Conservation (phyloP, 2,329 filamentous ascomycete genomes). For the Polychaeton citri region DNA sequence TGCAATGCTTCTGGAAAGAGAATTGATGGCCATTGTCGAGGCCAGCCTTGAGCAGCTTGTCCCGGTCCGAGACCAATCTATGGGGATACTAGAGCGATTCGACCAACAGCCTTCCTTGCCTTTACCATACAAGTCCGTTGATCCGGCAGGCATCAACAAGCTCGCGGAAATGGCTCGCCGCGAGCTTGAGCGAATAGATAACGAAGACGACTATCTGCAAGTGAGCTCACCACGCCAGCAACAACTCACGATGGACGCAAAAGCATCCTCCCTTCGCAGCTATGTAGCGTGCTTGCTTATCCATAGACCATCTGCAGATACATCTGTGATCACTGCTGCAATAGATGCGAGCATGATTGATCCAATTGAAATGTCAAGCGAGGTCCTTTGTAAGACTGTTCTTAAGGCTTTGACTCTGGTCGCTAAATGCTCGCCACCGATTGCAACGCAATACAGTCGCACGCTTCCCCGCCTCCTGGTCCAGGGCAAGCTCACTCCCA, state of each 20-base stretch:
- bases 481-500: slow-evolving; percentile 58
- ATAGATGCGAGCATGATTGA: slow-evolving; percentile 72
- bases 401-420: slow-evolving; percentile 73
- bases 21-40: slow-evolving; percentile 69
- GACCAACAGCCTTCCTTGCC: slow-evolving; percentile 7
- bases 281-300: slow-evolving; percentile 77
- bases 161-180: slow-evolving; percentile 64
- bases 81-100: background rate
- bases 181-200: slow-evolving; percentile 76
- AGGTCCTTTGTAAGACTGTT: slow-evolving; percentile 61
- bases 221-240: slow-evolving; percentile 81
- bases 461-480: slow-evolving; percentile 79
- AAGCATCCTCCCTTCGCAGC: slow-evolving; percentile 65
- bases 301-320: slow-evolving; percentile 68
- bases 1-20: slow-evolving; percentile 80
- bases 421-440: slow-evolving; percentile 58
- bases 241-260: slow-evolving; percentile 71
- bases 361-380: slow-evolving; percentile 67
- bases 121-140: slow-evolving; percentile 32
- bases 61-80: slow-evolving; percentile 5
- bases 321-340: slow-evolving; percentile 69
- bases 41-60: slow-evolving; percentile 15
- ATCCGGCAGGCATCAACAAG: slow-evolving; percentile 25
- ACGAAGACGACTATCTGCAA: slow-evolving; percentile 77
- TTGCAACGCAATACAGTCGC: slow-evolving; percentile 63